Conservation (phyloP, 495 filamentous ascomycete species). For the Aspergillus bertholletiae region DNA sequence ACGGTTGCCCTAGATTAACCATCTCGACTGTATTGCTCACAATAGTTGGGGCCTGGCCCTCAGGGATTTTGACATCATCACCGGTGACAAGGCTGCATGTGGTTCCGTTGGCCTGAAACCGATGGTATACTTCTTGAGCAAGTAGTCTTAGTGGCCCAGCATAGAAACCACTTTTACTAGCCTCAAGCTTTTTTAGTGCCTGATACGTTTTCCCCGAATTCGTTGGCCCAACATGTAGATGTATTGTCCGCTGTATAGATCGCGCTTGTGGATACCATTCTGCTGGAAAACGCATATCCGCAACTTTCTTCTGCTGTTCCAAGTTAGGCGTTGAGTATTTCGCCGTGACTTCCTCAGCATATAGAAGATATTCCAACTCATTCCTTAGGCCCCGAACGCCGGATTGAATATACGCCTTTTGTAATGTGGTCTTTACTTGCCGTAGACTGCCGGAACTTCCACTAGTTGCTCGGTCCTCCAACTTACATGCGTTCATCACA, state of each 20-base stretch:
- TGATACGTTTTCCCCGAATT: constrained; percentile 99
- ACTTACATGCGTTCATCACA: constrained; percentile 29
- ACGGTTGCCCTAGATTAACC: constrained; percentile 63
- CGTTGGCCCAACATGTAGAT: constrained; percentile 94
- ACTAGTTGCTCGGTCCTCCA: constrained; percentile 17
- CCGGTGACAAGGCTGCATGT: constrained; percentile 82
- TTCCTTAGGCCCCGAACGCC: constrained; percentile 45
- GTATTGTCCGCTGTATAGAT: constrained; percentile 71
- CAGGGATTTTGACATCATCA: constrained; percentile 70
- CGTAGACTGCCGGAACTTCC: constrained; percentile 18
- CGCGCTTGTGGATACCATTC: constrained; percentile 91
- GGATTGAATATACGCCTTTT: constrained; percentile 50
- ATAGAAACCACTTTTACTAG: constrained; percentile 74
- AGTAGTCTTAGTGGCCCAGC: constrained; percentile 87
- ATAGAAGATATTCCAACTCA: constrained; percentile 58
- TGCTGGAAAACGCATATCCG: constrained; percentile 77
- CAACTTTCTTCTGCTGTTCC: constrained; percentile 58
- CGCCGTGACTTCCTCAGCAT: constrained; percentile 45
- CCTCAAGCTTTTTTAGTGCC: constrained; percentile 81
- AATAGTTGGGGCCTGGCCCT: constrained; percentile 49
- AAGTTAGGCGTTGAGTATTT: constrained; percentile 47
- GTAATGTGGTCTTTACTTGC: constrained; percentile 37
- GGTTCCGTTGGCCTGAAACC: constrained; percentile 72
- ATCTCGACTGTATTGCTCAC: constrained; percentile 95
- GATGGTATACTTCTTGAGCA: constrained; percentile 87